Percentiles rank a stretch among this genome's conserved stretches.
These are phyloP conservation scores for Xylariaceae sp. DNA, from an alignment of 2,329 filamentous ascomycete species.

Conservation along the genomic window DNA sequence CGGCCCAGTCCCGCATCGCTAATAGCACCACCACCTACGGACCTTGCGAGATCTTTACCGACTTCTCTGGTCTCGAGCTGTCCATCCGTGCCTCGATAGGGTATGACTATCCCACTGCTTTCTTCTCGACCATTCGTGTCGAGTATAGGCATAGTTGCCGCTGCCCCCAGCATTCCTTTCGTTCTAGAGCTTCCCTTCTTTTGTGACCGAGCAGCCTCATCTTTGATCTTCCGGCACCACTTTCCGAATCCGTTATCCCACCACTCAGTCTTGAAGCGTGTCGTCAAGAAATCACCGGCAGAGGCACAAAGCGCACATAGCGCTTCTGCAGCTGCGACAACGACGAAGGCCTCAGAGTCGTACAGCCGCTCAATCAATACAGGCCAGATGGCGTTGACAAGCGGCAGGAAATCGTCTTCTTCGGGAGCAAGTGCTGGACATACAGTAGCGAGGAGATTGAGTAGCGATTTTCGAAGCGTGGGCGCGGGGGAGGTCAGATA, in stretches of 20 bases:
- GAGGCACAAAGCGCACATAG: slow-evolving; percentile 62
- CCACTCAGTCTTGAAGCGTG: slow-evolving; percentile 72
- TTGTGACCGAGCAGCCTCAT: slow-evolving; percentile 32
- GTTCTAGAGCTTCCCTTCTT: slow-evolving; percentile 3
- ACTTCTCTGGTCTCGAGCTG: slow-evolving; percentile 21
- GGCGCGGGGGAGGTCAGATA: slow-evolving; percentile 84
- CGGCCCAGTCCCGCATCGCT: slow-evolving; percentile 42
- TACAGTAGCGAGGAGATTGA: slow-evolving; percentile 70
- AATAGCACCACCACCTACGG: slow-evolving; percentile 1
- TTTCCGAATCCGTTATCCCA: slow-evolving; percentile 42
- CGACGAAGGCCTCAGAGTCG: slow-evolving; percentile 63
- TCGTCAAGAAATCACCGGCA: slow-evolving; percentile 76
- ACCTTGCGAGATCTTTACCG: slow-evolving; percentile 11
- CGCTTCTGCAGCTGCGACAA: slow-evolving; percentile 63
- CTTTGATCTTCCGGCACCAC: slow-evolving; percentile 45
- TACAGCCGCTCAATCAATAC: slow-evolving; percentile 65
- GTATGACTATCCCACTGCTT: slow-evolving; percentile 25
- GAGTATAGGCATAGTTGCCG: not conserved
- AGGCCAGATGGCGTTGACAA: slow-evolving; percentile 89
- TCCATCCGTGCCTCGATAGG: slow-evolving; percentile 24
- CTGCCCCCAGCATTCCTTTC: slow-evolving; percentile 8
- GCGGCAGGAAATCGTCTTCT: slow-evolving; percentile 77
- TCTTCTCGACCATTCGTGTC: slow-evolving; percentile 10
- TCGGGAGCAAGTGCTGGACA: slow-evolving; percentile 67
- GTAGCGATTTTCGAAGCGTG: slow-evolving; percentile 68